These are phyloP conservation scores for Yamadazyma conglobata DNA, from an alignment of 1,139 yeast species.

Conservation along the genomic window DNA sequence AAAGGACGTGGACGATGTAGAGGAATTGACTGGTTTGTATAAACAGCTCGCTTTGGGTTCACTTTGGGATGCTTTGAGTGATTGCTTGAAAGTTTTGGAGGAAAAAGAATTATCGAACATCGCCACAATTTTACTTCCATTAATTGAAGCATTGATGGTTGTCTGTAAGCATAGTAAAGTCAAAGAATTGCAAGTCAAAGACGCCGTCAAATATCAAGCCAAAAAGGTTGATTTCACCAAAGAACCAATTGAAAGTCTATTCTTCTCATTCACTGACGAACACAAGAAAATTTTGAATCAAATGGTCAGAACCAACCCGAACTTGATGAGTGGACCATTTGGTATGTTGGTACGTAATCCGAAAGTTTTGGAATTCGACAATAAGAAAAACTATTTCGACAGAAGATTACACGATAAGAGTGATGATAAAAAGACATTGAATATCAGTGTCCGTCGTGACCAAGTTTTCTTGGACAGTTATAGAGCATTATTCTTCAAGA, in stretches of 20 bases:
- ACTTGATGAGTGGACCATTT: conserved; percentile 95
- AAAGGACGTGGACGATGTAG: conserved; percentile 29
- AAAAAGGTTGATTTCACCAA: conserved; percentile 62
- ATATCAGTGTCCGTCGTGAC: conserved; percentile 76
- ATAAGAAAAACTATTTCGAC: conserved; percentile 83
- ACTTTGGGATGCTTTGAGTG: conserved; percentile 85
- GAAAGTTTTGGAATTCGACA: conserved; percentile 89
- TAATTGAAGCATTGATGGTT: conserved; percentile 92
- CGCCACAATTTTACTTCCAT: conserved; percentile 79
- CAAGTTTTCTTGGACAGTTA: conserved; percentile 92
- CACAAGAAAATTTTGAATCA: conserved; percentile 87
- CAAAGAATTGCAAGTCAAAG: conserved; percentile 59
- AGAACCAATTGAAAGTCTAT: conserved; percentile 75
- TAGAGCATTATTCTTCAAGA: conserved; percentile 76
- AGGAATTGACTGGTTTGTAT: conserved; percentile 58
- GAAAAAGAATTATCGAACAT: conserved; percentile 52
- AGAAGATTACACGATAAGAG: conserved; percentile 57
- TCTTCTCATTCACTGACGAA: conserved; percentile 85
- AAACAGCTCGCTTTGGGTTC: conserved; percentile 68
- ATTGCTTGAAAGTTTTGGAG: conserved; percentile 62
- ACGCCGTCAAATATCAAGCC: conserved; percentile 56
- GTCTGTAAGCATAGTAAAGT: conserved; percentile 87
- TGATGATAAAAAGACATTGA: conserved; percentile 46
- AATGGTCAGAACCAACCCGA: conserved; percentile 89
- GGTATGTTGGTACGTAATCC: conserved; percentile 88